phyloP scores from a whole-genome alignment of 129 eudicot species.

The Tanacetum coccineum region DNA sequence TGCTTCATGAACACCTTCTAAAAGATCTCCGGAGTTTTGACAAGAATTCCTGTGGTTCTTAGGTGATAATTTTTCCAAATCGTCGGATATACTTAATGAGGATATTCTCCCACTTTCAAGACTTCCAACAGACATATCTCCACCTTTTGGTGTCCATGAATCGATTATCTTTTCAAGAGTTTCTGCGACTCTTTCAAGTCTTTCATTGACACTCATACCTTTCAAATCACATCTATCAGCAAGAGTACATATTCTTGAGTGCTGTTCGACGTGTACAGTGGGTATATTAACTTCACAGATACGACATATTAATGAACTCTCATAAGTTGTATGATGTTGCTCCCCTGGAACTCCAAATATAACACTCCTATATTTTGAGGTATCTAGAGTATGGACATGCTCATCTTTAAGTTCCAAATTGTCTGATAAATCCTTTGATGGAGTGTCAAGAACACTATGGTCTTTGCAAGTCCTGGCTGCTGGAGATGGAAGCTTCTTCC shows the following conservation, averaged over 20 bases:
- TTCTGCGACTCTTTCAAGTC: slow-evolving; percentile 84
- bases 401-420: slow-evolving; percentile 34
- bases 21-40: slow-evolving; percentile 47
- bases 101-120: slow-evolving; percentile 4
- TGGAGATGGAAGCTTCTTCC: slow-evolving; percentile 70
- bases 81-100: not conserved
- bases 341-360: slow-evolving; percentile 49
- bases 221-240: slow-evolving; percentile 96
- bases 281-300: slow-evolving; percentile 95
- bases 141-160: slow-evolving; percentile 69
- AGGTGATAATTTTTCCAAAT: not conserved
- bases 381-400: slow-evolving; percentile 25
- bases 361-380: slow-evolving; percentile 30
- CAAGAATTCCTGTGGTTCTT: slow-evolving; percentile 26
- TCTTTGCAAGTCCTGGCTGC: slow-evolving; percentile 43
- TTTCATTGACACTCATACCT: slow-evolving; percentile 76
- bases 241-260: slow-evolving; percentile 97
- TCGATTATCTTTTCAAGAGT: slow-evolving; percentile 82
- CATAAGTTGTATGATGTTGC: slow-evolving; percentile 42
- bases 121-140: slow-evolving; percentile 46
- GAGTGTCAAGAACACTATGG: slow-evolving; percentile 37
- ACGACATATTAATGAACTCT: slow-evolving; percentile 69
- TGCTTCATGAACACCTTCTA: slow-evolving; percentile 51
- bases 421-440: slow-evolving; percentile 41
- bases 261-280: slow-evolving; percentile 82